A percentile compares a stretch with the other conserved stretches of the same genome.
Conservation (phyloP, 768 basidiomycete species). For the Amyloporia xantha region DNA sequence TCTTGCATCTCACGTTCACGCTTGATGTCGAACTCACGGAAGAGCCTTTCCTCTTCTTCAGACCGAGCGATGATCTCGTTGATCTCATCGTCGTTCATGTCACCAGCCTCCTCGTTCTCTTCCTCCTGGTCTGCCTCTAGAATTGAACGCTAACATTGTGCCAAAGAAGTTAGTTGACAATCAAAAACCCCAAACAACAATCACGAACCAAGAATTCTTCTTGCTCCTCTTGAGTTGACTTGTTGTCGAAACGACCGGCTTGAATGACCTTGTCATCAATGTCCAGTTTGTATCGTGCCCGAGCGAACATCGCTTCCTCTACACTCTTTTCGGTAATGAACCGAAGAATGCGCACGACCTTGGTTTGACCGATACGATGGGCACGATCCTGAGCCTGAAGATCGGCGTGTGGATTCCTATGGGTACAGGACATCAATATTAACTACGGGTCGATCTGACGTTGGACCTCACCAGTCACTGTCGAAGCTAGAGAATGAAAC, state of each 20-base stretch:
- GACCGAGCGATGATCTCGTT: conserved; percentile 87
- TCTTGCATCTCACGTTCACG: conserved; percentile 63
- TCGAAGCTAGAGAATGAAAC: conserved; percentile 56
- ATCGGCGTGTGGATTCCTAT: conserved; percentile 97
- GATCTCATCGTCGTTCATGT: conserved; percentile 92
- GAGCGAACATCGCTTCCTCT: conserved; percentile 95
- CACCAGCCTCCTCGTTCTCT: conserved; percentile 83
- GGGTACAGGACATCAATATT: conserved; percentile 30
- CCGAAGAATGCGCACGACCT: conserved; percentile 91
- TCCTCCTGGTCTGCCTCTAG: conserved; percentile 87
- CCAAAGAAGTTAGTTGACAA: too few species aligned
- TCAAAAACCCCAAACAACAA: too few species aligned
- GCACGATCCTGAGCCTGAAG: conserved; percentile 98
- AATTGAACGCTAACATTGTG: conserved; percentile 84
- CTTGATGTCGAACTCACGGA: conserved; percentile 76
- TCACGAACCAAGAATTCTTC: conserved; percentile 87
- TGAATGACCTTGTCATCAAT: conserved; percentile 99
- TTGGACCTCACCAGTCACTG: conserved; percentile 52
- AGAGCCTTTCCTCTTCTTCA: conserved; percentile 71
- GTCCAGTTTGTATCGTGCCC: conserved; percentile 93
- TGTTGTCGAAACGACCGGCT: conserved; percentile 98
- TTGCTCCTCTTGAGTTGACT: conserved; percentile 95
- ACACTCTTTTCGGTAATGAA: conserved; percentile 98
- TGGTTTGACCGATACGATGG: conserved; percentile 99
- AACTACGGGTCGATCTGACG: too few species aligned